These are phyloP conservation scores for Mycena belliarum DNA, from an alignment of 768 basidiomycete genomes.

Conservation along the genomic window DNA sequence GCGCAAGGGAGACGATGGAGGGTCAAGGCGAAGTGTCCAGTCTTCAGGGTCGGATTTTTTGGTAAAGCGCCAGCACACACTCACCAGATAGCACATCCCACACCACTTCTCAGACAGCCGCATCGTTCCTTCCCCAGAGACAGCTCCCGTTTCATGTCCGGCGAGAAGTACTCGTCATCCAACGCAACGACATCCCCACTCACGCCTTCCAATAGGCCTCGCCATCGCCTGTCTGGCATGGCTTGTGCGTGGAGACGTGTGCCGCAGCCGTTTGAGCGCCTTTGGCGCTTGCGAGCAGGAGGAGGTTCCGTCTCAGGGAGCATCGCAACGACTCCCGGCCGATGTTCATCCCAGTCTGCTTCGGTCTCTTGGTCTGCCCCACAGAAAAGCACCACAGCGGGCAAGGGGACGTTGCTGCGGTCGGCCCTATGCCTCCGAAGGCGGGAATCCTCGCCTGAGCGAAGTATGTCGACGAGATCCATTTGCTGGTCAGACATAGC, in stretches of 20 bases:
- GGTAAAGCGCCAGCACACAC: too few relatives aligned
- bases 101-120: slow-evolving; percentile 15
- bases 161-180: slow-evolving; percentile 12
- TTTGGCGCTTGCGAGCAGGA: slow-evolving; percentile 20
- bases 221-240: slow-evolving; percentile 11
- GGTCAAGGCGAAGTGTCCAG: too few relatives aligned
- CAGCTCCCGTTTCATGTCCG: slow-evolving; percentile 14
- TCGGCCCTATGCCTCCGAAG: slow-evolving; percentile 8
- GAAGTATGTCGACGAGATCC: slow-evolving; percentile 19
- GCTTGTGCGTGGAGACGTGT: slow-evolving; percentile 12
- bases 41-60: too few relatives aligned
- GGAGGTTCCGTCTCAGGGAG: slow-evolving; percentile 9
- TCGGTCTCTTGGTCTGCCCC: slow-evolving; percentile 13
- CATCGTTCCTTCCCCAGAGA: slow-evolving; percentile 13
- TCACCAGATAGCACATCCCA: slow-evolving; percentile 20
- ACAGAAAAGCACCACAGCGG: slow-evolving; percentile 15
- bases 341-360: slow-evolving; percentile 14
- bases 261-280: slow-evolving; percentile 19
- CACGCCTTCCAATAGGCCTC: slow-evolving; percentile 8
- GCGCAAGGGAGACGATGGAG: too few relatives aligned
- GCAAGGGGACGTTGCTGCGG: neutral
- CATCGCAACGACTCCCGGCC: slow-evolving; percentile 13
- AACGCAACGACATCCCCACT: slow-evolving; percentile 4
- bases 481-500: slow-evolving; percentile 11
- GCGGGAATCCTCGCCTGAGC: slow-evolving; percentile 20